These are phyloP conservation scores for Oryza brachyantha DNA, from an alignment of 176 grass and related monocot genomes.

Conservation along the genomic window DNA sequence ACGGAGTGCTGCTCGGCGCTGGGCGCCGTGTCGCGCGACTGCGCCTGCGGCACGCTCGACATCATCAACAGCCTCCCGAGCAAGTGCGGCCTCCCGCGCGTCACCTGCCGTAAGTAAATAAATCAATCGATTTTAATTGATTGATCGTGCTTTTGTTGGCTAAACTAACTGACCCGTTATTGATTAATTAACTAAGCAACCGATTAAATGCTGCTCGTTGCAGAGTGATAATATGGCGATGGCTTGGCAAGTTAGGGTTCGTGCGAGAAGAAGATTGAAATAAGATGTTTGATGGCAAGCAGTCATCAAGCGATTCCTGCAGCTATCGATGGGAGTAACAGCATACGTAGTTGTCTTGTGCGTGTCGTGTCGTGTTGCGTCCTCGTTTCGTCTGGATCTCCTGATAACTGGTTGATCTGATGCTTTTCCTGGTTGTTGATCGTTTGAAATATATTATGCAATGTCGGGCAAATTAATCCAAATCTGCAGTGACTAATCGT, in stretches of 20 bases:
- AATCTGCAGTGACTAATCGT: neutral
- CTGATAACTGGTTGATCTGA: neutral
- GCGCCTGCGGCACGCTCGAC: slow-evolving; percentile 55
- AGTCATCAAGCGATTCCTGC: neutral
- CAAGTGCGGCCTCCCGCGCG: slow-evolving; percentile 56
- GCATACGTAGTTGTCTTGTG: neutral
- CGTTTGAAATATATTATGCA: too few species aligned
- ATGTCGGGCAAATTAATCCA: neutral
- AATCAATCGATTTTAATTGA: neutral
- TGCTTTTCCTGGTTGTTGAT: neutral
- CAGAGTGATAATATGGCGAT: slow-evolving; percentile 32
- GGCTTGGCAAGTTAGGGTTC: neutral
- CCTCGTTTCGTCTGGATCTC: neutral
- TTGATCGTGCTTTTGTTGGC: too few species aligned
- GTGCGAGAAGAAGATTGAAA: neutral
- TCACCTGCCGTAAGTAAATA: slow-evolving; percentile 49
- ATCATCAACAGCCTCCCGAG: slow-evolving; percentile 77
- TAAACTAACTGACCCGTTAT: too few species aligned
- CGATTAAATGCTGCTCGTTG: neutral
- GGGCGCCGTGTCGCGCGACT: slow-evolving; percentile 41
- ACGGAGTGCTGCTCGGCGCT: slow-evolving; percentile 72
- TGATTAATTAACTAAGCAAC: neutral
- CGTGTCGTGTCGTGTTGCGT: neutral
- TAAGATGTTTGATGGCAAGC: slow-evolving; percentile 1
- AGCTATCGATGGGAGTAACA: neutral